phyloP scores from a whole-genome alignment of 139 green algal genomes.

The Tetradesmus lagerheimii region DNA sequence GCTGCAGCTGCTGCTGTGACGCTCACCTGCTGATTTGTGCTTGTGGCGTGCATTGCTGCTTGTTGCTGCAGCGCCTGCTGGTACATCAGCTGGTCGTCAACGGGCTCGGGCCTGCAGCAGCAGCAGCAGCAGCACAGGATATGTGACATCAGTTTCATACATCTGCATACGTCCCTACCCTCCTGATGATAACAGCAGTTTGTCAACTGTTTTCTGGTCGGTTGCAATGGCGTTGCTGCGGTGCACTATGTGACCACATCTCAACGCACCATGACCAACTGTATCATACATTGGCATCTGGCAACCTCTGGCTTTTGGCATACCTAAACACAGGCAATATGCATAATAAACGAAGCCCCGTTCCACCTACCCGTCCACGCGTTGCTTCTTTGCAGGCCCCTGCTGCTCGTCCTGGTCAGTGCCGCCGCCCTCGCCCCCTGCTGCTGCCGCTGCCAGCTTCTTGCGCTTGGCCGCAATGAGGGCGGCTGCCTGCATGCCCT shows the following conservation, averaged over 20 bases:
- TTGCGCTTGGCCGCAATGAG: slow-evolving; percentile 45
- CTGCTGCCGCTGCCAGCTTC: background rate
- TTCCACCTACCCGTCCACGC: background rate
- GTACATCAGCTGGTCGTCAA: background rate
- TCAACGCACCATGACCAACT: no score
- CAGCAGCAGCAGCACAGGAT: background rate
- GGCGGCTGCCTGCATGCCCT: slow-evolving; percentile 36
- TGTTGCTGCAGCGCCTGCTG: slow-evolving; percentile 37
- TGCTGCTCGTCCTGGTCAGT: background rate
- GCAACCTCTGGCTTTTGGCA: no score
- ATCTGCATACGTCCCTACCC: no score
- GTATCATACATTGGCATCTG: no score
- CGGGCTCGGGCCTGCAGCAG: background rate
- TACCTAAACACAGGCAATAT: no score
- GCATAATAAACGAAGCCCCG: no score
- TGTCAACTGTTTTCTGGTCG: no score
- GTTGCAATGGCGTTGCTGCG: no score
- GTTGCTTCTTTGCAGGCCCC: slow-evolving; percentile 22
- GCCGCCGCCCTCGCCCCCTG: background rate
- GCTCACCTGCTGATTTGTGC: background rate
- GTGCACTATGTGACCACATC: no score
- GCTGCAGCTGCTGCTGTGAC: background rate
- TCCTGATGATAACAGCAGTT: no score
- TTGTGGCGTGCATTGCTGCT: slow-evolving; percentile 34
- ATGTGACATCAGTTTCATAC: no score